phyloP scores from a whole-genome alignment of 768 basidiomycete genomes.

The Tylopilus rubrobrunneus region DNA sequence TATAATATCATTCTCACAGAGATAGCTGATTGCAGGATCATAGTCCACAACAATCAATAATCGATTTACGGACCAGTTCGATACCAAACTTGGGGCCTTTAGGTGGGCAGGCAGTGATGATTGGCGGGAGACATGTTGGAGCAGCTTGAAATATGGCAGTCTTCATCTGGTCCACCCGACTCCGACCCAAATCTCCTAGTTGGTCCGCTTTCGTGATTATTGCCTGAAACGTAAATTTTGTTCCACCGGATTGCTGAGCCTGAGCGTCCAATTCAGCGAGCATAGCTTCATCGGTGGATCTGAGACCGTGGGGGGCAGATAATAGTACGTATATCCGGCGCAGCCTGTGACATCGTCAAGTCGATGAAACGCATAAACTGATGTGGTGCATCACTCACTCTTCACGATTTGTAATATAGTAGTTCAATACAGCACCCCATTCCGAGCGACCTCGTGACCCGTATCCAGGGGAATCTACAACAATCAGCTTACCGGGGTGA shows the following conservation, averaged over 20 bases:
- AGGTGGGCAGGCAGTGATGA: conserved; percentile 49
- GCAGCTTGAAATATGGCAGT: conserved; percentile 48
- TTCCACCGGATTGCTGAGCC: conserved; percentile 29
- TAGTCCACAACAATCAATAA: conserved; percentile 55
- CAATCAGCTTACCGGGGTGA: conserved; percentile 47
- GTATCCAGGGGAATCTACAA: conserved; percentile 83
- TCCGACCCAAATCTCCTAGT: conserved; percentile 34
- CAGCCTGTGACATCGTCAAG: conserved; percentile 40
- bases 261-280: conserved; percentile 42
- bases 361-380: neutral
- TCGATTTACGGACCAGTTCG: conserved; percentile 52
- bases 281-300: conserved; percentile 57
- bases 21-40: conserved; percentile 4
- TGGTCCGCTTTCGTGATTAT: conserved; percentile 70
- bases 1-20: neutral
- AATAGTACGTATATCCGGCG: conserved; percentile 68
- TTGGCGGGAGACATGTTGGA: conserved; percentile 63
- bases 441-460: conserved; percentile 68
- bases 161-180: conserved; percentile 40
- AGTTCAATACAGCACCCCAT: conserved; percentile 70
- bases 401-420: conserved; percentile 56
- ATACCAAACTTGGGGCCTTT: conserved; percentile 55
- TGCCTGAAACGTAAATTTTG: conserved; percentile 62
- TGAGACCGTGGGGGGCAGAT: conserved; percentile 63
- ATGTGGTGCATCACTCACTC: conserved; percentile 42